phyloP scores from a whole-genome alignment of 306 rosid species.

The Sindora glabra region DNA sequence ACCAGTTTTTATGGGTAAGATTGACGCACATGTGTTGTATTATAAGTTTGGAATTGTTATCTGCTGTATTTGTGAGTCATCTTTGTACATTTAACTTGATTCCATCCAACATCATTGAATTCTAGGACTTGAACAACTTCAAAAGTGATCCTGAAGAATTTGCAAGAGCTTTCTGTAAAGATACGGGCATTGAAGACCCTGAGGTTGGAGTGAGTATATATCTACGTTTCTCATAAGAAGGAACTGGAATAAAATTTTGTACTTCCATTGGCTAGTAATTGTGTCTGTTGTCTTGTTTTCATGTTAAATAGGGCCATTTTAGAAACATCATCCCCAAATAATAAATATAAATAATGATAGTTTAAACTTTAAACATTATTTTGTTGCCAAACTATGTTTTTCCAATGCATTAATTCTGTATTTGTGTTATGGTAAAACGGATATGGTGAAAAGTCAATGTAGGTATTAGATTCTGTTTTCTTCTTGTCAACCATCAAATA shows the following conservation, averaged over 20 bases:
- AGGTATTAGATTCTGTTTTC: neutral
- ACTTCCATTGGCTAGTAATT: neutral
- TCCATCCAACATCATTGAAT: conserved; percentile 9
- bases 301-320: neutral
- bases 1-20: conserved; percentile 92
- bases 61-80: neutral
- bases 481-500: too few relatives aligned
- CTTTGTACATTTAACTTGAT: neutral
- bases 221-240: neutral
- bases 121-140: conserved; percentile 90
- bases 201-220: conserved; percentile 85
- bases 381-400: neutral
- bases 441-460: neutral
- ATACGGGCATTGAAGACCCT: conserved; percentile 80
- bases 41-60: neutral
- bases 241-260: neutral
- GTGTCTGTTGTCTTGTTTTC: neutral
- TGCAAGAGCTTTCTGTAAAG: conserved; percentile 72
- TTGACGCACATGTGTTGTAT: conserved; percentile 12
- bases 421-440: neutral
- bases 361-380: too few relatives aligned
- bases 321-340: neutral
- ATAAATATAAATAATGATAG: neutral
- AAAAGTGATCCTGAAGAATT: conserved; percentile 98
- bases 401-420: neutral